phyloP scores from a whole-genome alignment of 371 early-diverging fungal species.

The Ordospora pajunii region DNA sequence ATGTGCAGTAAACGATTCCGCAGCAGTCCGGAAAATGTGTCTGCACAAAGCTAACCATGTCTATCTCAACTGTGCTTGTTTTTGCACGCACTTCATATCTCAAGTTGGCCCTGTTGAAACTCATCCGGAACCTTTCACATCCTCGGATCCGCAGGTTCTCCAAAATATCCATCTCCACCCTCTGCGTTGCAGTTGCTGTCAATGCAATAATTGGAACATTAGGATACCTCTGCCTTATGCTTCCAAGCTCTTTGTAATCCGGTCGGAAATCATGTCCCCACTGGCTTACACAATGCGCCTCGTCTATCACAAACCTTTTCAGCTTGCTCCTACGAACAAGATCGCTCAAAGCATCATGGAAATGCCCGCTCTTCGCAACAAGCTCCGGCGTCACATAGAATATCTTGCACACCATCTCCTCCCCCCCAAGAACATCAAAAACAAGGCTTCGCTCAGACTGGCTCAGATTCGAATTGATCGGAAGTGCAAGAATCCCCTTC shows the following conservation, averaged over 20 bases:
- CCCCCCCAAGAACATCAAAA: conserved; percentile 62
- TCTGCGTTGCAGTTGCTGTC: conserved; percentile 87
- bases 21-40: conserved; percentile 66
- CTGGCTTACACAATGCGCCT: conserved; percentile 88
- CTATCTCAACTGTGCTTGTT: conserved; percentile 62
- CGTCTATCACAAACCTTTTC: conserved; percentile 83
- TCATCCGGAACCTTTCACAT: conserved; percentile 64
- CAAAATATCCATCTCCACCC: conserved; percentile 68
- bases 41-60: conserved; percentile 71
- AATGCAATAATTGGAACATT: conserved; percentile 85
- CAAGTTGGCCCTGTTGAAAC: conserved; percentile 49
- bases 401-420: conserved; percentile 63
- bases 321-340: conserved; percentile 24
- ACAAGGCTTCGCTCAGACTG: conserved; percentile 63
- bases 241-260: conserved; percentile 58
- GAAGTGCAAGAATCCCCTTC: conserved; percentile 69
- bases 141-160: conserved; percentile 34
- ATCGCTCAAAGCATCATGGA: conserved; percentile 64
- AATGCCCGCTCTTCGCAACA: conserved; percentile 66
- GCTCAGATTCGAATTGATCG: conserved; percentile 62
- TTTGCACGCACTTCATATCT: conserved; percentile 69
- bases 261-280: conserved; percentile 88
- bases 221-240: conserved; percentile 66
- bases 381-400: conserved; percentile 91
- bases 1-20: conserved; percentile 92